Evolutionary conservation across 768 basidiomycete species (phyloP).

Genomic region (Amanita subjunquillea): DNA sequence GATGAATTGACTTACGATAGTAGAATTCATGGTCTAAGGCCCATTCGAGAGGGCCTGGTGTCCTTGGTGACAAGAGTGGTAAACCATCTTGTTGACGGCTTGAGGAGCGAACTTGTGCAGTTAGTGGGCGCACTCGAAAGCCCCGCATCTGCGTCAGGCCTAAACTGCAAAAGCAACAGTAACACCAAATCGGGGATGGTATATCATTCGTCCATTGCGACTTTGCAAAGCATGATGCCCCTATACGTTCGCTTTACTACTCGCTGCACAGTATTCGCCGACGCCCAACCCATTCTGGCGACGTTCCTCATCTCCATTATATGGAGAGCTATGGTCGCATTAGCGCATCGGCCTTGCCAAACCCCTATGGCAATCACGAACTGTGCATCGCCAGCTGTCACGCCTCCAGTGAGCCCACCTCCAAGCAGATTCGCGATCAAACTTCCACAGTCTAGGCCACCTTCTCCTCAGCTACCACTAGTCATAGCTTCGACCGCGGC

Average conservation of each 20-base stretch:
- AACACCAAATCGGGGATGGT: constrained; percentile 21
- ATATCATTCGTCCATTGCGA: constrained; percentile 50
- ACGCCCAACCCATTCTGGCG: constrained; percentile 53
- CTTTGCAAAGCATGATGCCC: constrained; percentile 51
- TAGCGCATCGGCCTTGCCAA: constrained; percentile 48
- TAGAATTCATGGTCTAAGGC: constrained; percentile 59
- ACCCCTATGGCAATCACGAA: constrained; percentile 30
- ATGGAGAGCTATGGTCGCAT: constrained; percentile 66
- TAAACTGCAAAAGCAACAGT: constrained; percentile 17
- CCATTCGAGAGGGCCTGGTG: constrained; percentile 58
- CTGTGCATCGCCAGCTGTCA: constrained; percentile 27
- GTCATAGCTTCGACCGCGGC: constrained; percentile 33
- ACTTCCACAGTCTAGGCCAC: constrained; percentile 56
- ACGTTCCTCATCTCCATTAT: constrained; percentile 63
- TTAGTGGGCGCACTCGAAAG: constrained; percentile 54
- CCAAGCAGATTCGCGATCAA: constrained; percentile 55
- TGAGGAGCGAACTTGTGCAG: constrained; percentile 52
- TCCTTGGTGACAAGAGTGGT: constrained; percentile 59
- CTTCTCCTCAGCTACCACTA: constrained; percentile 39
- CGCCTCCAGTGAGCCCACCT: constrained; percentile 48
- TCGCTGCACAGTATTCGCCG: constrained; percentile 41
- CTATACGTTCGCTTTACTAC: constrained; percentile 47
- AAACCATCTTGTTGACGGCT: constrained; percentile 49
- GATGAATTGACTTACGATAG: constrained; percentile 52
- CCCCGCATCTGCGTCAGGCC: constrained; percentile 25